Evolutionary conservation across 176 grass and related monocot genomes (phyloP).

Genomic region (Hyparrhenia diplandra): DNA sequence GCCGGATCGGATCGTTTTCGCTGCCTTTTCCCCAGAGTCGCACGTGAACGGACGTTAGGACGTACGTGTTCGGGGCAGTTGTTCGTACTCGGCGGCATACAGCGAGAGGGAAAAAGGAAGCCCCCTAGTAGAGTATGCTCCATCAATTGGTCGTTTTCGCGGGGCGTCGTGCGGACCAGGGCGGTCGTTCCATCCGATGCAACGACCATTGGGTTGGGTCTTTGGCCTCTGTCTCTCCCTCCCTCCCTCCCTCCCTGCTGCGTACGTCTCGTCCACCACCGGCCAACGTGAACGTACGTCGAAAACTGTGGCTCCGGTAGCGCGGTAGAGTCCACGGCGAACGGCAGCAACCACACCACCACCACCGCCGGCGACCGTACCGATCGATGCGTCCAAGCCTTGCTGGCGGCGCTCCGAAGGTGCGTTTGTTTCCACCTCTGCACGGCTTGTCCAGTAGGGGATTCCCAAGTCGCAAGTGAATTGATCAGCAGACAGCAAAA

Average conservation of each 20-base stretch:
- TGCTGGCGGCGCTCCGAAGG: neutral
- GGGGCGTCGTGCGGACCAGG: slow-evolving; percentile 27
- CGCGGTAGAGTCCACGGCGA: neutral
- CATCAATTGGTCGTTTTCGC: slow-evolving; percentile 17
- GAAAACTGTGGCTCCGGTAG: neutral
- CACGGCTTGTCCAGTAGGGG: neutral
- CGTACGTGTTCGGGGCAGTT: slow-evolving; percentile 19
- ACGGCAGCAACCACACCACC: neutral
- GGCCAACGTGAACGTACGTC: neutral
- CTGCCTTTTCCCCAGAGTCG: neutral
- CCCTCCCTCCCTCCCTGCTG: neutral
- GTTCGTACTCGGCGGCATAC: slow-evolving; percentile 17
- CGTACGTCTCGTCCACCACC: neutral
- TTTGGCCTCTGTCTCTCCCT: neutral
- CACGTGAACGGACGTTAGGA: slow-evolving; percentile 30
- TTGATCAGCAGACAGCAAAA: neutral
- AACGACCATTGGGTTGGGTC: neutral
- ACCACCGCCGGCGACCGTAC: neutral
- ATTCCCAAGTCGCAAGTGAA: neutral
- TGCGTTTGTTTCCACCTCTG: neutral
- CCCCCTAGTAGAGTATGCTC: neutral
- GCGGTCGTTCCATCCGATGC: neutral
- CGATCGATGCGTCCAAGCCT: neutral
- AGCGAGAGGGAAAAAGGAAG: neutral
- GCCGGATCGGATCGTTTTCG: neutral